Evolutionary conservation across 202 grass and related monocot species (phyloP).

Genomic region (Bolboschoenoplectus hybrid): DNA sequence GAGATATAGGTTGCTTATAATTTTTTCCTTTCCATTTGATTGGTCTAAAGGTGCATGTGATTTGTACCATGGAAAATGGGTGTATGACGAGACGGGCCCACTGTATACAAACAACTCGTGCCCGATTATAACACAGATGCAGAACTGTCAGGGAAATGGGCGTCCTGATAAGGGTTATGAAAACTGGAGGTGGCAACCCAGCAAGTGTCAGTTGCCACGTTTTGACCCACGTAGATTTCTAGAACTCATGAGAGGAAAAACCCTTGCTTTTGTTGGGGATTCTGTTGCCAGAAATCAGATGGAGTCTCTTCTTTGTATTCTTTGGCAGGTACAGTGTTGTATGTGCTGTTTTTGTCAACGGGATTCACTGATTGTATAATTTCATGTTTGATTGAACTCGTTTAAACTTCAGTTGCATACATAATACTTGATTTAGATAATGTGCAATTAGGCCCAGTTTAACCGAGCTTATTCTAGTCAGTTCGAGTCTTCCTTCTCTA

Average conservation of each 20-base stretch:
- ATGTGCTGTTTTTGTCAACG: background rate
- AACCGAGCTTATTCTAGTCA: background rate
- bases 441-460: background rate
- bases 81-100: conserved; percentile 63
- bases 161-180: conserved; percentile 85
- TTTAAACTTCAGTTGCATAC: background rate
- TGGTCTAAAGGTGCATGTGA: conserved; percentile 65
- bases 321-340: conserved; percentile 73
- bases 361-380: background rate
- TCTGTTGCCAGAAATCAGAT: conserved; percentile 96
- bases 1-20: background rate
- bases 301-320: conserved; percentile 89
- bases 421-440: background rate
- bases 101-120: conserved; percentile 94
- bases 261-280: conserved; percentile 87
- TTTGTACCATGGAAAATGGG: conserved; percentile 79
- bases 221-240: conserved; percentile 79
- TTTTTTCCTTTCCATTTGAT: conserved; percentile 11
- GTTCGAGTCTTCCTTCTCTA: background rate
- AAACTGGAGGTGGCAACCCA: conserved; percentile 87
- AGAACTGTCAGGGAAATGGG: conserved; percentile 93
- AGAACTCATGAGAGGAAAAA: conserved; percentile 94
- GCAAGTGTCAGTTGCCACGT: conserved; percentile 66
- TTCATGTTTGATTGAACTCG: background rate
- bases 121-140: conserved; percentile 90